Evolutionary conservation across 2,329 filamentous ascomycete species (phyloP).

Genomic region (Penicillium sp.): DNA sequence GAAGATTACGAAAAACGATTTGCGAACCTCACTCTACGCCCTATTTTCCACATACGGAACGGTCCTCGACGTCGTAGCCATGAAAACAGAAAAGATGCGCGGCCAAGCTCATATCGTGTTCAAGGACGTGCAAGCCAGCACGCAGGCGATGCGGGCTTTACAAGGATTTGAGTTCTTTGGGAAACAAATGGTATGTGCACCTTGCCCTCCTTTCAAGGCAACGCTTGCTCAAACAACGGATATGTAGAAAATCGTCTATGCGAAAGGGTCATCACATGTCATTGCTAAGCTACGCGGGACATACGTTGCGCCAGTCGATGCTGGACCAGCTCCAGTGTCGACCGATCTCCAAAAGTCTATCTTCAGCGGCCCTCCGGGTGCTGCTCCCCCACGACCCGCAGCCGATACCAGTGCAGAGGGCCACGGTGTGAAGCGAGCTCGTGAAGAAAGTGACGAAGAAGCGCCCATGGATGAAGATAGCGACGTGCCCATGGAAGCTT

Average conservation of each 20-base stretch:
- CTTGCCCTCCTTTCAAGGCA: background rate
- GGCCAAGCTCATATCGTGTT: constrained; percentile 94
- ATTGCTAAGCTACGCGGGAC: constrained; percentile 90
- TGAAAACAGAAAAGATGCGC: constrained; percentile 89
- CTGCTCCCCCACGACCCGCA: constrained; percentile 50
- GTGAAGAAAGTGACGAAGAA: constrained; percentile 59
- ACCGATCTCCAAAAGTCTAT: constrained; percentile 76
- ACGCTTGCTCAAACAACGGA: constrained; percentile 2
- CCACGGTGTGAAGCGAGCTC: constrained; percentile 64
- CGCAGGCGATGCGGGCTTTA: constrained; percentile 84
- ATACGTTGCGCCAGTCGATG: constrained; percentile 64
- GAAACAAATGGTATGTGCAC: constrained; percentile 67
- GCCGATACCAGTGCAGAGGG: constrained; percentile 46
- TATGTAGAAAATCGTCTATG: constrained; percentile 79
- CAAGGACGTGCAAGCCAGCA: constrained; percentile 83
- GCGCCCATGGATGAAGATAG: constrained; percentile 63
- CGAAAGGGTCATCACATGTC: constrained; percentile 81
- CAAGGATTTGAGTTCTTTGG: constrained; percentile 85
- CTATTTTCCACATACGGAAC: constrained; percentile 92
- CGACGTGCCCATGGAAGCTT: constrained; percentile 66
- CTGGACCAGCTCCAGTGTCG: constrained; percentile 53
- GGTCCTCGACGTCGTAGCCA: constrained; percentile 83
- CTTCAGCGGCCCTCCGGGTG: constrained; percentile 60
- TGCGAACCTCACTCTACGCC: constrained; percentile 84
- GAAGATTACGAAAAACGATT: constrained; percentile 73